Evolutionary conservation across 345 rosid genomes (phyloP).

Genomic region (Turnera subulata): DNA sequence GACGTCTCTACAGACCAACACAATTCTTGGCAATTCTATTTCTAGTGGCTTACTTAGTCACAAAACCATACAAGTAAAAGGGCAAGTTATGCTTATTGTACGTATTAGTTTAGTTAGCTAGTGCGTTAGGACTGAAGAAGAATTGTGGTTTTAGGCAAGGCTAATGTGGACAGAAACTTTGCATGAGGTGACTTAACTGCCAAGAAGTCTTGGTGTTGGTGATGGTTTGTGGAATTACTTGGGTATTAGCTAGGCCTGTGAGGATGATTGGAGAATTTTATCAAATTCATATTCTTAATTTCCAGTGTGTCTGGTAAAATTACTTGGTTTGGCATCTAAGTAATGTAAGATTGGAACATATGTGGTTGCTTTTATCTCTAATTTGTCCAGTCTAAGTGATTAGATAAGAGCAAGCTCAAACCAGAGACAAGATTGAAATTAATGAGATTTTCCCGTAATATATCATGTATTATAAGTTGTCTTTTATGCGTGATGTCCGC

Average conservation of each 20-base stretch:
- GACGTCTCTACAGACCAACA: neutral
- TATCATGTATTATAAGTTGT: too few species aligned
- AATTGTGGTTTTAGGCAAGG: neutral
- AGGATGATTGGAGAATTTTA: neutral
- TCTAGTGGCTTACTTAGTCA: neutral
- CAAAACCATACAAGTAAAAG: too few species aligned
- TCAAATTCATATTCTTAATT: neutral
- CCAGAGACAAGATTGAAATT: too few species aligned
- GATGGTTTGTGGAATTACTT: neutral
- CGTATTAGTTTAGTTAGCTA: too few species aligned
- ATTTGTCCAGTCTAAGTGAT: too few species aligned
- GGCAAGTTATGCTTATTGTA: too few species aligned
- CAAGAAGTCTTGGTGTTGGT: slow-evolving; percentile 5
- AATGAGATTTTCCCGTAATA: too few species aligned
- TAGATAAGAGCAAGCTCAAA: too few species aligned
- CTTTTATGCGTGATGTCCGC: too few species aligned
- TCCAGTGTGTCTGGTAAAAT: neutral
- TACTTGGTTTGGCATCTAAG: neutral
- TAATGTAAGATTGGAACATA: too few species aligned
- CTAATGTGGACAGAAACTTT: slow-evolving; percentile 1
- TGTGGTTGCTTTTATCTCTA: too few species aligned
- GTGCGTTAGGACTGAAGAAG: neutral
- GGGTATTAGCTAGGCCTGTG: neutral
- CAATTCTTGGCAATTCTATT: neutral
- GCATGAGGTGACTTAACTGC: neutral